Conservation (phyloP, 1,284 basidiomycete genomes). For the Heterobasidion irregulare region DNA sequence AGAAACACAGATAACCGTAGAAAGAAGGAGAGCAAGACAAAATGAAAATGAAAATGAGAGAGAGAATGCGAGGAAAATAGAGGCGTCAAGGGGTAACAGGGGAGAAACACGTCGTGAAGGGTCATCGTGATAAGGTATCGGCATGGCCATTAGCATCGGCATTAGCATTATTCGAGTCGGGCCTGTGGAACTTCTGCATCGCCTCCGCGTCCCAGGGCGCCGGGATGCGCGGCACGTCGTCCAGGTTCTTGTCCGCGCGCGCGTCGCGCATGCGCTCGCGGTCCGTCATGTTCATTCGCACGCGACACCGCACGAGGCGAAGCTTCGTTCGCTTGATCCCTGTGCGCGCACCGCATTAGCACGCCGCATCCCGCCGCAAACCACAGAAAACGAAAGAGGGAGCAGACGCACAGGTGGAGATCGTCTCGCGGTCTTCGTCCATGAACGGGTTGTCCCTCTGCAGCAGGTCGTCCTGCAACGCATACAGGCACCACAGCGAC, state of each 20-base stretch:
- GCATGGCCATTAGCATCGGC: no score
- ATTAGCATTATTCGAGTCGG: background rate
- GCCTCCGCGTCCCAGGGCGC: slow-evolving; percentile 49
- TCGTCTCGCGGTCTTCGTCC: slow-evolving; percentile 78
- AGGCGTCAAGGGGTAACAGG: no score
- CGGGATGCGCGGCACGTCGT: slow-evolving; percentile 62
- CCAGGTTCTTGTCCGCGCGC: slow-evolving; percentile 64
- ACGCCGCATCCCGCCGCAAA: background rate
- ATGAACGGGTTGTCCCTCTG: slow-evolving; percentile 77
- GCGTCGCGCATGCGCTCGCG: slow-evolving; percentile 63
- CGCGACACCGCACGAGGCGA: slow-evolving; percentile 61
- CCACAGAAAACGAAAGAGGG: background rate
- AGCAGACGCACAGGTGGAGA: slow-evolving; percentile 64
- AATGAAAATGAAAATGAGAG: no score
- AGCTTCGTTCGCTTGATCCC: slow-evolving; percentile 82
- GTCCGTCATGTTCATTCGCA: slow-evolving; percentile 64
- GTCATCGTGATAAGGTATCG: no score
- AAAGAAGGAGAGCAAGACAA: no score
- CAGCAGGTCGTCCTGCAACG: slow-evolving; percentile 84
- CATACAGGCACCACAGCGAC: slow-evolving; percentile 87
- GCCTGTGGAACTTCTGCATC: background rate
- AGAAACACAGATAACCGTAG: no score
- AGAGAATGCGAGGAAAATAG: no score
- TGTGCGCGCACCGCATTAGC: slow-evolving; percentile 17
- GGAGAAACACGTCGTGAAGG: no score